Evolutionary conservation across 164 flowering plant species (phyloP).

Genomic region (Dillenia turbinata): DNA sequence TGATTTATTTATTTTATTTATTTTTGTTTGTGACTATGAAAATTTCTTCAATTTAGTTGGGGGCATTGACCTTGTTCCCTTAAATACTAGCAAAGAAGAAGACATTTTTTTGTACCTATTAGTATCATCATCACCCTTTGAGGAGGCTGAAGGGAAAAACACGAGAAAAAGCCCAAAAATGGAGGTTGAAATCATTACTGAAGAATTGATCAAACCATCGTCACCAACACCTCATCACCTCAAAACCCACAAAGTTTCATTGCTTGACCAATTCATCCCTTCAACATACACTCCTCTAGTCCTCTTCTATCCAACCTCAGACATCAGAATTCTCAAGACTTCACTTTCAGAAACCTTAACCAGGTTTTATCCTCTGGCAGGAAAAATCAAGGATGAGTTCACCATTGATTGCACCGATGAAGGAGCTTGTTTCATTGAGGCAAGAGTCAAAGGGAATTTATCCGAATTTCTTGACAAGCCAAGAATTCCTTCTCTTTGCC

Average conservation of each 20-base stretch:
- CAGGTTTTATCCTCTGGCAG: constrained; percentile 28
- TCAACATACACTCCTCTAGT: constrained; percentile 15
- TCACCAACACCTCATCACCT: constrained; percentile 20
- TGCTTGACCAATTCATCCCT: constrained; percentile 21
- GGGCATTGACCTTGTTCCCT: no score
- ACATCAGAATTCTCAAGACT: neutral
- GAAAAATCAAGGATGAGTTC: constrained; percentile 16
- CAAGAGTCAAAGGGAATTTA: constrained; percentile 12
- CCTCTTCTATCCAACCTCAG: constrained; percentile 16
- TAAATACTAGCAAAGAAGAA: no score
- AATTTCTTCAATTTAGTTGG: no score
- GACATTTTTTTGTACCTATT: no score
- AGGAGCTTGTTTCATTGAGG: constrained; percentile 18
- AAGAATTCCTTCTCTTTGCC: constrained; percentile 7
- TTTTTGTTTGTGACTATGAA: no score
- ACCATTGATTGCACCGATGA: constrained; percentile 25
- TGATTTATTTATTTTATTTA: no score
- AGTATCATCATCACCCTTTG: no score
- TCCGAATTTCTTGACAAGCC: constrained; percentile 9
- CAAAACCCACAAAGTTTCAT: constrained; percentile 10
- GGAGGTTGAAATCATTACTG: constrained; percentile 6
- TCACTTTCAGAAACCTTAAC: constrained; percentile 19
- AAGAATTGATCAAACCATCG: constrained; percentile 18
- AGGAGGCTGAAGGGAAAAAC: no score
- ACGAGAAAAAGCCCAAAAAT: no score